Base-by-base conservation (phyloP, 352 stramenopile species). In the Phytophthora gonapodyides region DNA sequence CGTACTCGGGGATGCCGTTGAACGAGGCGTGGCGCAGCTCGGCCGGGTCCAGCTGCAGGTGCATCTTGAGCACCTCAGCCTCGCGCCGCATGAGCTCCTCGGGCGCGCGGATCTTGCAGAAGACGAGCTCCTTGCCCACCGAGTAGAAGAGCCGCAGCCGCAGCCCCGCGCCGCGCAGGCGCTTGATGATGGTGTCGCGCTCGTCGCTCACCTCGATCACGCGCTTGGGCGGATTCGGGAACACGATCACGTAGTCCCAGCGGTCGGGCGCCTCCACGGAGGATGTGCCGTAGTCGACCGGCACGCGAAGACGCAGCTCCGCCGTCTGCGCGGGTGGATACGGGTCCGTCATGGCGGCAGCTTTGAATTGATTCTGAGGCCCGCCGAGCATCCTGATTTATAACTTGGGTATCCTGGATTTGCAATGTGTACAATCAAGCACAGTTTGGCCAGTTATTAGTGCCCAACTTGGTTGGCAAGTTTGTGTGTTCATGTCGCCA, bases 181-280 rank as follows among this genome's bases (percentile, higher is more conserved):
- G 81, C 46, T 78, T 75, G 64, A 93, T 80, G 78, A 95, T 95
- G 46, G 75, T 84, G 48, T 93, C 82, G 46, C 81, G 85, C 70
- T 84, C 70, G 68, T 87, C 76, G 44, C 82, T 79, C 34, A 67
- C 71, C 31, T 86, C 78, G 54, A 84, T 76, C 34, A 80, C 78
- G 38, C 78, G 70, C 57, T 78, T 87, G 10, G 81, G 72, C 19
- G 82, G 82, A 58, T 93, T 88, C 3, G 82, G 84, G 61, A 95
- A 95, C 36, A 88, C 84, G 55, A 95, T 88, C 49, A 89, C 82
- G 58, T 93, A 95, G 73, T 93, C 86, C 84, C 86, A 95, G 49
- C 80, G 81, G 6, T 57, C 71, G 10, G 64, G 38, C 19, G 71
- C 37, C 13, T 75, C 75, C 41, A 30, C 16, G 8, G 53, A 55